These are phyloP conservation scores for Citrus reticulata DNA, from an alignment of 345 rosid genomes.

Conservation along the genomic window DNA sequence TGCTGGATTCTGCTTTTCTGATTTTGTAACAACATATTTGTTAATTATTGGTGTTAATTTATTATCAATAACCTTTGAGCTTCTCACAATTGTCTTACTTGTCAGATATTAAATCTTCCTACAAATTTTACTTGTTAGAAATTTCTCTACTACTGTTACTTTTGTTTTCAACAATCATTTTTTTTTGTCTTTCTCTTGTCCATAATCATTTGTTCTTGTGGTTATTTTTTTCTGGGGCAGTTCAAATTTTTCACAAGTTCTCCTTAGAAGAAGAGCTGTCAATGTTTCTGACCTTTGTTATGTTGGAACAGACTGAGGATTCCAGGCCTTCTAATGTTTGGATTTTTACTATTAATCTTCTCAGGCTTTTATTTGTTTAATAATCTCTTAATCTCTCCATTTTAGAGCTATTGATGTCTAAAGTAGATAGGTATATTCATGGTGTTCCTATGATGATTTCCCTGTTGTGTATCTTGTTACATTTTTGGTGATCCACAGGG, in stretches of 20 bases:
- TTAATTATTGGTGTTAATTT: neutral
- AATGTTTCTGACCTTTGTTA: neutral
- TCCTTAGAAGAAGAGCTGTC: neutral
- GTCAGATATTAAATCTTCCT: neutral
- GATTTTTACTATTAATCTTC: neutral
- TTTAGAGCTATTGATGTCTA: neutral
- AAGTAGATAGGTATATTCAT: neutral
- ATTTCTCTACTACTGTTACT: neutral
- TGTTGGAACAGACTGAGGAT: neutral
- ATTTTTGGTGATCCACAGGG: slow-evolving; percentile 36
- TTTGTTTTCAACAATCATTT: neutral
- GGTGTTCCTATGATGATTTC: neutral
- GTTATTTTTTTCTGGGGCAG: neutral
- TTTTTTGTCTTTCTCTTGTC: neutral
- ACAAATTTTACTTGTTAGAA: neutral
- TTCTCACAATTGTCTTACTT: neutral
- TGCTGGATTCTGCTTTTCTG: neutral
- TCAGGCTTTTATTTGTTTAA: neutral
- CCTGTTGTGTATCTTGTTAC: neutral
- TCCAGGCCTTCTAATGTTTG: neutral
- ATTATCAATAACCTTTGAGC: neutral
- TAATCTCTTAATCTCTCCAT: neutral
- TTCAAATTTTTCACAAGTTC: neutral
- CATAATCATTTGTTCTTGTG: neutral
- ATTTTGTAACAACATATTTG: neutral